Evolutionary conservation across 1,284 basidiomycete genomes (phyloP), one percentile per base, ranked within the genome.

Genomic region (Sanghuangporus sanghuang): DNA sequence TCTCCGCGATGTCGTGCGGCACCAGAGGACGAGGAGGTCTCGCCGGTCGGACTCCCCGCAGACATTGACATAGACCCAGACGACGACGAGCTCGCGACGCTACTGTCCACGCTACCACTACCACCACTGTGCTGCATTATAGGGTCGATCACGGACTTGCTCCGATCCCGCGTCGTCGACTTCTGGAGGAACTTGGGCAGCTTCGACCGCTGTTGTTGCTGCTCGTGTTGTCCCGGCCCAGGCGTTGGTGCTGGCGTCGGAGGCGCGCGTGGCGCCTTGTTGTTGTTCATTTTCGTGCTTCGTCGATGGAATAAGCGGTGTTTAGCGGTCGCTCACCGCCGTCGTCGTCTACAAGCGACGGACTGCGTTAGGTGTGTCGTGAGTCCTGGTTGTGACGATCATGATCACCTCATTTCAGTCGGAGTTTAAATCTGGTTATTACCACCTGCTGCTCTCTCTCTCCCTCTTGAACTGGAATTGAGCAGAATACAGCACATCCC

Each of bases 141-240:
- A 38, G 58, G 77, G 69, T 85, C 84, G 64, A 79, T 78, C 67
- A 83, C 73, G 36, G 84, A 85, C 75, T 80, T 85, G 46, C 83
- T 81, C 65, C 86, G 76, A 75, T 87, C 86, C 61, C 85, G 78
- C 56, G 72, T 64, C 38, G 52, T 76, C 44, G 46, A 76, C 69
- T 86, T 88, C 72, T 86, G 84, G 11, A 89, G 77, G 70, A 89
- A 87, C 70, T 82, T 87, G 70, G 85, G 79, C 18, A 89, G 75
- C 72, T 87, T 89, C 7, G 44, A 46, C 2, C 44, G 44, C 16
- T 46, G 44, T 12, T 46, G 44, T n/a, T 46, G 44, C 44, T 46
- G 44, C 57, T 72, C 71, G 48, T 69, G 66, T 36, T 64, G 63
- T 46, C 44, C 44, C 11, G 59, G 59, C 23, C 32, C 63, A 21